Evolutionary conservation across 108 stramenopile genomes (phyloP).

Genomic region (Discostella pseudostelligera): DNA sequence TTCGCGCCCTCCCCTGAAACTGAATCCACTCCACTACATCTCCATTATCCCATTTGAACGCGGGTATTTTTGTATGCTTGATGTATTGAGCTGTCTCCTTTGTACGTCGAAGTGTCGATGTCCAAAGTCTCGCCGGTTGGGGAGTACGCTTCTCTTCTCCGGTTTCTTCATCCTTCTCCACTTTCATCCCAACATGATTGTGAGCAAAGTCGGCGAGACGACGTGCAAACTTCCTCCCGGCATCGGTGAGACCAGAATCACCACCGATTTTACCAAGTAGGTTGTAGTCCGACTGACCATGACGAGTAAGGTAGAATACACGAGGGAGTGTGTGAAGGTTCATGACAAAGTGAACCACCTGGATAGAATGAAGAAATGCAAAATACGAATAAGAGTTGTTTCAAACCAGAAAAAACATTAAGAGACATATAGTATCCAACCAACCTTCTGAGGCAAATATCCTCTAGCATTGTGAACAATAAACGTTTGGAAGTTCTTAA

Average conservation of each 20-base stretch:
- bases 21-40: conserved; percentile 85
- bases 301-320: conserved; percentile 94
- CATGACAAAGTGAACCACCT: conserved; percentile 93
- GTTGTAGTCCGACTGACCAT: conserved; percentile 99
- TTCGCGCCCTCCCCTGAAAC: conserved; percentile 72
- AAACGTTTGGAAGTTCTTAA: conserved; percentile 85
- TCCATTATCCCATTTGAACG: conserved; percentile 74
- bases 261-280: conserved; percentile 97
- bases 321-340: conserved; percentile 86
- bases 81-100: conserved; percentile 95
- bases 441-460: conserved; percentile 79
- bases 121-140: conserved; percentile 93
- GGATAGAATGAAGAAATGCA: neutral
- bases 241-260: conserved; percentile 89
- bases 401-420: too few relatives aligned
- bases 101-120: conserved; percentile 93
- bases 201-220: conserved; percentile 89
- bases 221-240: conserved; percentile 89
- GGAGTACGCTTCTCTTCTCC: conserved; percentile 41
- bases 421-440: too few relatives aligned
- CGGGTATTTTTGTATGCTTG: conserved; percentile 50
- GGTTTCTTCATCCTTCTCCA: conserved; percentile 42
- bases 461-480: conserved; percentile 85
- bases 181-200: conserved; percentile 63
- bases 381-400: conserved; percentile 7